Percentiles rank a stretch among this genome's conserved stretches.
Conservation (phyloP, 345 rosid species). For the Salix arbutifolia region DNA sequence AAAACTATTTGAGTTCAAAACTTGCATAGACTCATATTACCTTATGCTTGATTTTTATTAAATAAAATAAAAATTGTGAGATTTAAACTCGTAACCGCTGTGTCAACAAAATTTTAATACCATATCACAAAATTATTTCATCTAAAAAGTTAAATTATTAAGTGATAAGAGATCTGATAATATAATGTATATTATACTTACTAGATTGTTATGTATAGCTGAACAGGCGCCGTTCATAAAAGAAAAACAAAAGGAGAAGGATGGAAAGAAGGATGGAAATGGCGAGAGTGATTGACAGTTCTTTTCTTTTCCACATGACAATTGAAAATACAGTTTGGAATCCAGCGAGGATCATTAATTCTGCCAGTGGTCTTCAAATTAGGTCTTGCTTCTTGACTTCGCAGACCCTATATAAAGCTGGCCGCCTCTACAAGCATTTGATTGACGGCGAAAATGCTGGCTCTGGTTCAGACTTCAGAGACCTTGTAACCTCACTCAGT, state of each 20-base stretch:
- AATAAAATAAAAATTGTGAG: no score
- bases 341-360: neutral
- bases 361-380: neutral
- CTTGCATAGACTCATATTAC: no score
- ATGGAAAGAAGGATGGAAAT: neutral
- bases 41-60: no score
- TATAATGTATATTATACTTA: no score
- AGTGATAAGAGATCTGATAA: no score
- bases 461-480: neutral
- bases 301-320: neutral
- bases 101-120: no score
- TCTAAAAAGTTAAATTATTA: no score
- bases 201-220: no score
- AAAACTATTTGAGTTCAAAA: no score
- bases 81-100: no score
- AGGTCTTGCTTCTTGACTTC: neutral
- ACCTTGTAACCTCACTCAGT: neutral
- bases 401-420: neutral
- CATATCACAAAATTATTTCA: no score
- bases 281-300: neutral
- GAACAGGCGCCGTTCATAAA: neutral
- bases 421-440: conserved; percentile 5
- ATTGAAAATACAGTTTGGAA: neutral
- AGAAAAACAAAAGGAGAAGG: no score
- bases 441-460: conserved; percentile 11